Conservation (phyloP, 2,329 filamentous ascomycete species). For the Fusarium sacchari region DNA sequence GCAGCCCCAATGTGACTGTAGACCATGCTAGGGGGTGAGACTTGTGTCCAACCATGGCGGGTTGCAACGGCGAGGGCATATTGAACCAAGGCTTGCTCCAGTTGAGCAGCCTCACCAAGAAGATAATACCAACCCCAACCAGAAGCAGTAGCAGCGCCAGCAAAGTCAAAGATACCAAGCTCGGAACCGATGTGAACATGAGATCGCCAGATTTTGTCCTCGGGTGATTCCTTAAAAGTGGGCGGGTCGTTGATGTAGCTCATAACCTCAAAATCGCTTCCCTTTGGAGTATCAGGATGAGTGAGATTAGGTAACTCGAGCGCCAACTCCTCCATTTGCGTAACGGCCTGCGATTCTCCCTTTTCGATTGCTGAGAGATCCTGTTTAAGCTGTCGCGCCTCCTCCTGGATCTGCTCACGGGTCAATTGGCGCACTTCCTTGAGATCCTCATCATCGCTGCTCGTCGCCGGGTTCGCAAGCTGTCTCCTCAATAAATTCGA, state of each 20-base stretch:
- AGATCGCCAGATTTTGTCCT: conserved; percentile 67
- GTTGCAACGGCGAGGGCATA: conserved; percentile 82
- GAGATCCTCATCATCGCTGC: conserved; percentile 55
- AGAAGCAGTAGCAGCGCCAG: conserved; percentile 79
- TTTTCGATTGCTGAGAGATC: conserved; percentile 69
- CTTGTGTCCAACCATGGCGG: conserved; percentile 79
- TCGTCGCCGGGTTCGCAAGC: conserved; percentile 63
- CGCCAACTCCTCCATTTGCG: conserved; percentile 79
- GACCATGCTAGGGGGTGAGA: conserved; percentile 88
- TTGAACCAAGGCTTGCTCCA: conserved; percentile 94
- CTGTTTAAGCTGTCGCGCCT: conserved; percentile 73
- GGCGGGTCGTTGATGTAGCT: conserved; percentile 82
- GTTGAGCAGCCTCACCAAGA: conserved; percentile 85
- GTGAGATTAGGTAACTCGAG: conserved; percentile 88
- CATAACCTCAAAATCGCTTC: conserved; percentile 71
- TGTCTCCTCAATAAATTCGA: conserved; percentile 70
- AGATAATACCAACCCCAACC: conserved; percentile 99
- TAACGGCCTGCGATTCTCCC: conserved; percentile 66
- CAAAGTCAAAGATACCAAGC: conserved; percentile 91
- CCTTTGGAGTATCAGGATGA: conserved; percentile 77
- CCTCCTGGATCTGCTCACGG: conserved; percentile 66
- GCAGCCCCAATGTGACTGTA: conserved; percentile 91
- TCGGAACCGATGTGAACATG: conserved; percentile 88
- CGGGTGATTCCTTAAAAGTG: conserved; percentile 48
- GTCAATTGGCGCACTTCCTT: conserved; percentile 49